Evolutionary conservation across 805 yeast genomes (phyloP).

Genomic region (Candida caryicola): DNA sequence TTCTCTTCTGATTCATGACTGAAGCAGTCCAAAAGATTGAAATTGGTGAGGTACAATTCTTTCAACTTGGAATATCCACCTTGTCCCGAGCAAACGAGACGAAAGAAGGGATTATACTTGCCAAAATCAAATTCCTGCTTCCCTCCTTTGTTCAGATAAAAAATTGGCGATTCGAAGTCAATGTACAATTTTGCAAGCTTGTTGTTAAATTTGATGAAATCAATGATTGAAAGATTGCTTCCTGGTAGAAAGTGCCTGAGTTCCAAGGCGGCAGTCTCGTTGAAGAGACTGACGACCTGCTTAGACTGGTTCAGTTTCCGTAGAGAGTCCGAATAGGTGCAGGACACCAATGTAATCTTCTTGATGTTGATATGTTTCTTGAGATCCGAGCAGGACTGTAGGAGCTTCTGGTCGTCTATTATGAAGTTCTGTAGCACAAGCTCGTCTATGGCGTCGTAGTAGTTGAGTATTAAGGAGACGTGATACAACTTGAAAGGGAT

Average conservation of each 20-base stretch:
- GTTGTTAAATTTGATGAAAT: slow-evolving; percentile 38
- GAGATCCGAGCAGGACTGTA: slow-evolving; percentile 1
- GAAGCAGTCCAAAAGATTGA: slow-evolving; percentile 24
- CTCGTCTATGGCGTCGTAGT: slow-evolving; percentile 36
- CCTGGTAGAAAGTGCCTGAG: slow-evolving; percentile 40
- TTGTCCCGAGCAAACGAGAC: slow-evolving; percentile 32
- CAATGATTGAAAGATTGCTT: slow-evolving; percentile 48
- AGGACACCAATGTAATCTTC: slow-evolving; percentile 17
- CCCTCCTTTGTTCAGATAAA: slow-evolving; percentile 20
- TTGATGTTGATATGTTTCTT: slow-evolving; percentile 6
- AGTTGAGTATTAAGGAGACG: slow-evolving; percentile 44
- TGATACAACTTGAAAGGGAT: slow-evolving; percentile 48
- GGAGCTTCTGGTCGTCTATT: slow-evolving; percentile 39
- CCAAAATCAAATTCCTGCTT: slow-evolving; percentile 28
- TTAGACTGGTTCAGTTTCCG: slow-evolving; percentile 11
- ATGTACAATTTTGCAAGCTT: slow-evolving; percentile 39
- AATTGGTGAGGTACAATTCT: slow-evolving; percentile 27
- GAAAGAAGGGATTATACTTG: slow-evolving; percentile 24
- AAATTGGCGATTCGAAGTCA: slow-evolving; percentile 50
- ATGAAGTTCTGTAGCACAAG: slow-evolving; percentile 46
- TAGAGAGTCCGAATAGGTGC: slow-evolving; percentile 18
- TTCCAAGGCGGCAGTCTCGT: slow-evolving; percentile 34
- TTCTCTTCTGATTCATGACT: slow-evolving; percentile 1
- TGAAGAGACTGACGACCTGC: slow-evolving; percentile 34
- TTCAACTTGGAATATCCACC: slow-evolving; percentile 30